Percentiles rank a stretch among this genome's conserved stretches.
These are phyloP conservation scores for Diplogelasinospora grovesii DNA, from an alignment of 495 filamentous ascomycete genomes.

Conservation along the genomic window DNA sequence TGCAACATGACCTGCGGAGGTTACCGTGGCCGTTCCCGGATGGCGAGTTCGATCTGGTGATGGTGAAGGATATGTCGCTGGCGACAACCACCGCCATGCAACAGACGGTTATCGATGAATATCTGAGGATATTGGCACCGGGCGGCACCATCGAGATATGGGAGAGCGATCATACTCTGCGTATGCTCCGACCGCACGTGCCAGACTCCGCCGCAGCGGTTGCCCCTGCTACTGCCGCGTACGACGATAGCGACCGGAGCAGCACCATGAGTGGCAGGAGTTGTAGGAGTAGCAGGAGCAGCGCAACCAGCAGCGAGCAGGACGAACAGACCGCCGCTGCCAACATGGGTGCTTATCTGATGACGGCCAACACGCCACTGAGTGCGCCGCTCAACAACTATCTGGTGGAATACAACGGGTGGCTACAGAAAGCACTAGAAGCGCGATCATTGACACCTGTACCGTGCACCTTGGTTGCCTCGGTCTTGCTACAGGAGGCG, in stretches of 20 bases:
- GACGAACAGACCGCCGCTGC: conserved; percentile 54
- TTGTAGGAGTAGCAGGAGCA: too few relatives aligned
- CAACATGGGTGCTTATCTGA: conserved; percentile 64
- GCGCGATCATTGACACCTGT: conserved; percentile 60
- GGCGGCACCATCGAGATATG: conserved; percentile 82
- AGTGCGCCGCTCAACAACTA: conserved; percentile 70
- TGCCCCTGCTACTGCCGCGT: conserved; percentile 9
- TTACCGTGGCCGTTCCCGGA: conserved; percentile 73
- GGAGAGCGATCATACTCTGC: conserved; percentile 74
- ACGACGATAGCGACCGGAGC: conserved; percentile 30
- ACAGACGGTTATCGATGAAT: conserved; percentile 63
- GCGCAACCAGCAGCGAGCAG: conserved; percentile 30
- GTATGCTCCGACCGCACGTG: conserved; percentile 69
- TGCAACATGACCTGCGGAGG: conserved; percentile 76
- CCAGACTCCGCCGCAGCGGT: conserved; percentile 41
- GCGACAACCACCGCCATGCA: conserved; percentile 57
- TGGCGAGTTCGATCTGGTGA: conserved; percentile 80
- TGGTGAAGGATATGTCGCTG: conserved; percentile 80
- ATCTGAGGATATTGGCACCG: conserved; percentile 65
- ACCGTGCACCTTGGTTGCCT: conserved; percentile 72
- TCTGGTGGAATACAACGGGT: conserved; percentile 76
- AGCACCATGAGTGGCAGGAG: conserved; percentile 42
- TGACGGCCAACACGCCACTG: conserved; percentile 78
- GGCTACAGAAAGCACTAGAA: conserved; percentile 72
- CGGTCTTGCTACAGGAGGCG: conserved; percentile 74